A percentile compares a stretch with the other conserved stretches of the same genome.
Evolutionary conservation across 2,329 filamentous ascomycete species (phyloP).

Genomic region (Westerdykella aurantiaca): DNA sequence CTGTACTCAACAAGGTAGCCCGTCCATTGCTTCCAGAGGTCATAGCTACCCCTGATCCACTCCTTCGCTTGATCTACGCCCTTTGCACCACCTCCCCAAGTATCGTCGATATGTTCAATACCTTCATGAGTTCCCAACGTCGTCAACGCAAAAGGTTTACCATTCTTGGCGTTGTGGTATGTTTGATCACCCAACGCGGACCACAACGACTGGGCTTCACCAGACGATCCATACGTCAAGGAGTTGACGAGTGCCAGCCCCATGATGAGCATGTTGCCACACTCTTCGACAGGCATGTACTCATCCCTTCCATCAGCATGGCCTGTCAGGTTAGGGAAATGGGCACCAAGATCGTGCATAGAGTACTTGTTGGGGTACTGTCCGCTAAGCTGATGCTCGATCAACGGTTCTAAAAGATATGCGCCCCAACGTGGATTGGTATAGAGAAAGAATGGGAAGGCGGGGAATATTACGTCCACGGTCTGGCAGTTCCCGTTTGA

Average conservation of each 20-base stretch:
- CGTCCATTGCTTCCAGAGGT: constrained; percentile 71
- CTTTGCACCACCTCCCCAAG: constrained; percentile 52
- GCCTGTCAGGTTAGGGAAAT: constrained; percentile 72
- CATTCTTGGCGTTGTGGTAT: constrained; percentile 16
- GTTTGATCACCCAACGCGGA: constrained; percentile 40
- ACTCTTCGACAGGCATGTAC: constrained; percentile 72
- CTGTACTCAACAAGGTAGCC: constrained; percentile 70
- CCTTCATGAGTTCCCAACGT: constrained; percentile 46
- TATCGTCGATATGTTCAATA: constrained; percentile 55
- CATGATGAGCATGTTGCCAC: constrained; percentile 79
- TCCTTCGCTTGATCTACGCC: constrained; percentile 54
- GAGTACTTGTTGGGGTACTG: constrained; percentile 79
- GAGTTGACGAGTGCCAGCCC: constrained; percentile 71
- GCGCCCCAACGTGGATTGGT: constrained; percentile 76
- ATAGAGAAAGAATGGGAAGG: constrained; percentile 81
- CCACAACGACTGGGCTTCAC: constrained; percentile 54
- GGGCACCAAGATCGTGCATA: constrained; percentile 68
- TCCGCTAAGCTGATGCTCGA: constrained; percentile 75
- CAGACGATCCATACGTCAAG: constrained; percentile 56
- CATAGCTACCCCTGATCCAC: constrained; percentile 65
- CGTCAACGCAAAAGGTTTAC: constrained; percentile 46
- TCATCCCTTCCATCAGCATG: constrained; percentile 67
- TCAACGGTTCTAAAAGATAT: constrained; percentile 70
- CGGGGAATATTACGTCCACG: constrained; percentile 80
- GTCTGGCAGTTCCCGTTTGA: constrained; percentile 82